A percentile compares a stretch with the other conserved stretches of the same genome.
These are phyloP conservation scores for Aspergillus aculeatinus DNA, from an alignment of 2,329 filamentous ascomycete genomes.

Conservation along the genomic window DNA sequence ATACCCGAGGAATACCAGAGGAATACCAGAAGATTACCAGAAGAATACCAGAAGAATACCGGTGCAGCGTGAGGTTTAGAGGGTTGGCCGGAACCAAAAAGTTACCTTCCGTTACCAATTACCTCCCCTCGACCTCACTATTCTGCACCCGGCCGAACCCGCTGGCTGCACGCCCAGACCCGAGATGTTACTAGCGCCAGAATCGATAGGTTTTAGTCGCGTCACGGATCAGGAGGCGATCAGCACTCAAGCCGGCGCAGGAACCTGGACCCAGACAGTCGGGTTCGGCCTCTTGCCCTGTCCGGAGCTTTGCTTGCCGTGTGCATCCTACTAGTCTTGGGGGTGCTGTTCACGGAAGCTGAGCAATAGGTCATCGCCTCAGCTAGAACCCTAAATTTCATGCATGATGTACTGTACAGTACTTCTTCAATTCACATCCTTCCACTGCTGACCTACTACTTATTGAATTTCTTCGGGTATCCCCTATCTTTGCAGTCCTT, in stretches of 20 bases:
- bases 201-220: conserved; percentile 3
- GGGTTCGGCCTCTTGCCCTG: conserved; percentile 20
- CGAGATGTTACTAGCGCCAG: neutral
- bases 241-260: conserved; percentile 25
- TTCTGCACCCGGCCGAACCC: neutral
- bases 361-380: neutral
- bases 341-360: neutral
- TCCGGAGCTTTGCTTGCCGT: neutral
- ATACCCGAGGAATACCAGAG: neutral
- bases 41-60: neutral
- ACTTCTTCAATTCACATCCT: neutral
- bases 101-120: no score
- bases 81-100: neutral
- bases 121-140: neutral
- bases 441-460: neutral
- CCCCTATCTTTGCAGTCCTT: neutral
- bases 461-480: neutral
- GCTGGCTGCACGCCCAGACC: neutral
- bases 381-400: neutral
- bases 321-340: neutral
- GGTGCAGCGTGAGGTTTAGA: neutral
- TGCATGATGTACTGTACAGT: no score
- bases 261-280: conserved; percentile 31
- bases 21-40: neutral
- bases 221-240: conserved; percentile 22